A percentile compares a stretch with the other conserved stretches of the same genome.
Conservation (phyloP, 2,329 filamentous ascomycete genomes). For the Arthrobotrys pseudoclavata region DNA sequence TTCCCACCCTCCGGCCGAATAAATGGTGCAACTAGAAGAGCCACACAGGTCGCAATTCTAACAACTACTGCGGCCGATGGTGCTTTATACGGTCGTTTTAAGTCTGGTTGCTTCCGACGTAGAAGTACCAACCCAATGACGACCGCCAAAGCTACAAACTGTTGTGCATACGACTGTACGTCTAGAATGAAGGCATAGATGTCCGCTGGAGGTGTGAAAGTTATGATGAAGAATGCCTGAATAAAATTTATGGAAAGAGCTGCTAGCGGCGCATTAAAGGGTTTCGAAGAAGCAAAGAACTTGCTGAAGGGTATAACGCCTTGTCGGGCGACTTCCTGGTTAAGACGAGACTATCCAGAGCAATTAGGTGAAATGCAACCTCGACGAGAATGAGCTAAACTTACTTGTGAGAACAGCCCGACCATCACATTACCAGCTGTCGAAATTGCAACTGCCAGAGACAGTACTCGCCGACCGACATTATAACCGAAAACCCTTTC, state of each 20-base stretch:
- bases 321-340: constrained; percentile 75
- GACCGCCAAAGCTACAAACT: constrained; percentile 47
- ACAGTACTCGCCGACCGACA: constrained; percentile 73
- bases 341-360: constrained; percentile 64
- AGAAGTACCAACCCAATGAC: constrained; percentile 73
- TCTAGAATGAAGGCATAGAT: constrained; percentile 81
- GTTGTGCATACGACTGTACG: constrained; percentile 69
- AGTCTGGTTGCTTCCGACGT: constrained; percentile 66
- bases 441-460: constrained; percentile 76
- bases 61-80: constrained; percentile 68
- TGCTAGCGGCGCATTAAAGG: constrained; percentile 77
- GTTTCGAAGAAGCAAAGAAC: constrained; percentile 74
- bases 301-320: constrained; percentile 77
- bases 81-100: constrained; percentile 68
- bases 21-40: constrained; percentile 51
- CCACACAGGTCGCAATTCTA: constrained; percentile 40
- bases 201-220: constrained; percentile 74
- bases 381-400: background rate
- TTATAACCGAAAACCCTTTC: constrained; percentile 74
- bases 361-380: background rate
- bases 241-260: constrained; percentile 78
- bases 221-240: constrained; percentile 77
- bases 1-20: constrained; percentile 39
- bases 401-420: constrained; percentile 74
- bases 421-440: constrained; percentile 81